Evolutionary conservation across 2,329 filamentous ascomycete genomes (phyloP).

Genomic region (Dendryphion nanum): DNA sequence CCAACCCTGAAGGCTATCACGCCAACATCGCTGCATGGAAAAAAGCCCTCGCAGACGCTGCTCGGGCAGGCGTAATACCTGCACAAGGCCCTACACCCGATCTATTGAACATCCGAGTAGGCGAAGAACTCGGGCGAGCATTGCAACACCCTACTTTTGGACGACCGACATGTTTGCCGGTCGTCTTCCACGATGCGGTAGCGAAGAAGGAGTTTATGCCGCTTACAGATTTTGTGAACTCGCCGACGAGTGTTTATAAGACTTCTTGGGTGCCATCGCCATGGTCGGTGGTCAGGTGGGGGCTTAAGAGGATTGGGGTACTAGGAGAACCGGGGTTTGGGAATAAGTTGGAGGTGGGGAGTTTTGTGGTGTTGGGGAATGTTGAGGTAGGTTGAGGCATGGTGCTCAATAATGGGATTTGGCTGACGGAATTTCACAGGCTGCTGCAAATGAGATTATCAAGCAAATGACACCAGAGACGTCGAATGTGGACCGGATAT

Average conservation of each 20-base stretch:
- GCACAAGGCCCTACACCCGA: conserved; percentile 39
- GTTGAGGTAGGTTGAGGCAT: conserved; percentile 50
- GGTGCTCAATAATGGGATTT: no score
- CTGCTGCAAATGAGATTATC: conserved; percentile 43
- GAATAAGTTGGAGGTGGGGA: conserved; percentile 59
- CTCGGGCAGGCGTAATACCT: conserved; percentile 61
- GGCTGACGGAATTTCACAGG: no score
- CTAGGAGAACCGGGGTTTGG: conserved; percentile 48
- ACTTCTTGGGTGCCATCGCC: conserved; percentile 68
- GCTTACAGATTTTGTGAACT: conserved; percentile 64
- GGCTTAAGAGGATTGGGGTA: conserved; percentile 67
- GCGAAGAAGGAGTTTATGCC: conserved; percentile 68
- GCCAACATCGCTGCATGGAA: conserved; percentile 82
- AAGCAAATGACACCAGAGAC: conserved; percentile 34
- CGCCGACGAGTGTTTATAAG: conserved; percentile 69
- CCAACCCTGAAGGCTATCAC: conserved; percentile 81
- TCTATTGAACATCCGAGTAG: conserved; percentile 52
- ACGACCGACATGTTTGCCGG: conserved; percentile 74
- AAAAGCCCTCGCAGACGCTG: conserved; percentile 67
- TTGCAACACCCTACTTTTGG: conserved; percentile 78
- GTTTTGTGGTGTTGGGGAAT: conserved; percentile 66
- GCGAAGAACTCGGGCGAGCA: conserved; percentile 65
- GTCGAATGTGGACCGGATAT: conserved; percentile 34
- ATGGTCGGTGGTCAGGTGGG: conserved; percentile 73
- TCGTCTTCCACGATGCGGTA: conserved; percentile 75